Evolutionary conservation across 2,329 filamentous ascomycete genomes (phyloP), one percentile per base, ranked within the genome.

Genomic region (Plectosphaerella cucumerina): DNA sequence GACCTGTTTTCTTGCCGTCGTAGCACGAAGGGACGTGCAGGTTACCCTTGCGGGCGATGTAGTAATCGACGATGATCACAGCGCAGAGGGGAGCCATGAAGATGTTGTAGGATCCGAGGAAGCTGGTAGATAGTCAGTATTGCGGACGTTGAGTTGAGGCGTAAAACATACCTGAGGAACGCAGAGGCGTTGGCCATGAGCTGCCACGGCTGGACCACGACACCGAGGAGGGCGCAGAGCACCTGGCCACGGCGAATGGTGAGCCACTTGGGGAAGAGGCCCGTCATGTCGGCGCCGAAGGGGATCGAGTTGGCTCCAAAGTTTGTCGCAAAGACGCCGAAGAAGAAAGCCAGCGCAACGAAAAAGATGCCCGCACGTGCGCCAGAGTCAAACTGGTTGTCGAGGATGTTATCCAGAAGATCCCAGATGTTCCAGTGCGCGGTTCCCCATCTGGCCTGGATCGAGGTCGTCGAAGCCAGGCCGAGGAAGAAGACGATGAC

Each of bases 401-500:
- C 67, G 6, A 71, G 56, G 14, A 71, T 69, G 10, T 64, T 60
- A 8, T 66, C 62, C 3, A 69, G 58, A 6, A 70, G 54, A 39
- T 68, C 66, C 58, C 67, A 69, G 8, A 64, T 57, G 33, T 69
- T 69, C 67, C 67, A 69, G 54, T 67, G 68, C 4, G 63, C 68
- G 58, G 67, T 39, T 53, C 71, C 50, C 61, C 70, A 62, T 11
- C 60, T 61, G 5, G 61, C 63, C 44, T 67, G 61, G 14, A 70
- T 60, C 5, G 56, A 65, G n/a, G 53, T 65, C 17, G 67, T 69
- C 12, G 59, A 55, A 4, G 60, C 61, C 12, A 65, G 50, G 2
- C 64, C 62, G 23, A 66, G 57, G 50, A 64, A 64, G 47, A 62
- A 58, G 41, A 65, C 62, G 33, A 65, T 44, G 2, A 62, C 48